Percentiles rank a stretch among this genome's conserved stretches.
Conservation (phyloP, 352 stramenopile species). For the Globisporangium recalcitrans region DNA sequence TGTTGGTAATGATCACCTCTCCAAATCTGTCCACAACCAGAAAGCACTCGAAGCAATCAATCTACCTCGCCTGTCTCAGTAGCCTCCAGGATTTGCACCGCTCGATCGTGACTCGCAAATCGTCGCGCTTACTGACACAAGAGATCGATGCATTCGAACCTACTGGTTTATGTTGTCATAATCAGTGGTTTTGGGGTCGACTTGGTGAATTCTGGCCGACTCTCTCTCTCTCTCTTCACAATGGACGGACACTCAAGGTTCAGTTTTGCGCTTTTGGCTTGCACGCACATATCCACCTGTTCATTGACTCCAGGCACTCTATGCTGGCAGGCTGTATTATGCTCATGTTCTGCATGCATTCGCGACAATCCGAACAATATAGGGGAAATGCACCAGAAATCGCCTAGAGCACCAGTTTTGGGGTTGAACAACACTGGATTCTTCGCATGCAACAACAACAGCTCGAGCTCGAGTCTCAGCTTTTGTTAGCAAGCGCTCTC, state of each 20-base stretch:
- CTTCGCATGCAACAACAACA: too few species aligned
- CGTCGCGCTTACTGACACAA: background rate
- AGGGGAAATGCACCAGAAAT: background rate
- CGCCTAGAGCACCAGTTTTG: too few species aligned
- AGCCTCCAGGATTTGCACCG: background rate
- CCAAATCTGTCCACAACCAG: background rate
- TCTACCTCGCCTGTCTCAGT: background rate
- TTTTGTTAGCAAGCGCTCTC: background rate
- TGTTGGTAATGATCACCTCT: too few species aligned
- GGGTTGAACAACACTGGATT: too few species aligned
- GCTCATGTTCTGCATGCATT: background rate
- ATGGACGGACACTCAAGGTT: background rate
- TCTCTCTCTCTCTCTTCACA: background rate
- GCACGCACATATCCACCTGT: background rate
- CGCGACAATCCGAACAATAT: conserved; percentile 1
- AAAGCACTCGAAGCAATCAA: background rate
- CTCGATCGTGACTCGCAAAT: too few species aligned
- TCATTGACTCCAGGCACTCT: background rate
- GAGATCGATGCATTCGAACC: background rate
- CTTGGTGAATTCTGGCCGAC: background rate
- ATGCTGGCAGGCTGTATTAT: background rate
- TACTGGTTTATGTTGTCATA: background rate
- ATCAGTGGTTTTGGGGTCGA: background rate
- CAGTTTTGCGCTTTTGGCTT: background rate
- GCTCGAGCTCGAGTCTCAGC: background rate